Conservation (phyloP, 305 asterid species). For the Fraxinus angustifolia region DNA sequence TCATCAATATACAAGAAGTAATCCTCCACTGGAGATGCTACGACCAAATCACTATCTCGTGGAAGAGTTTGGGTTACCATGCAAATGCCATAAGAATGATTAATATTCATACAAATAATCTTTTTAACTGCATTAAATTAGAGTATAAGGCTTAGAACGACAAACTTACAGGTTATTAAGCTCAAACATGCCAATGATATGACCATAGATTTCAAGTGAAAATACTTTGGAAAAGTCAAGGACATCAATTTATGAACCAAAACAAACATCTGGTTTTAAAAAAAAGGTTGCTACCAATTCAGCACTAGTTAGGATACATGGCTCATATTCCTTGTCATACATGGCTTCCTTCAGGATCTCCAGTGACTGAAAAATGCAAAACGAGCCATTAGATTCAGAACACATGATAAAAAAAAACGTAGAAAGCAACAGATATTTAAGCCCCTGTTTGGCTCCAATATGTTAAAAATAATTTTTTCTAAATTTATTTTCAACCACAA, state of each 20-base stretch:
- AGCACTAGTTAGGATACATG: constrained; percentile 67
- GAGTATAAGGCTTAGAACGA: not conserved
- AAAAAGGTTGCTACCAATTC: constrained; percentile 24
- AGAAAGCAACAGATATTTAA: constrained; percentile 10
- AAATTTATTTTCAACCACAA: not conserved
- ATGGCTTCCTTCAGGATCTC: constrained; percentile 86
- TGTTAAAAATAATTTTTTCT: not conserved
- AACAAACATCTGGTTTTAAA: not conserved
- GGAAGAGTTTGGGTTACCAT: constrained; percentile 16
- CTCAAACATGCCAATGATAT: constrained; percentile 96
- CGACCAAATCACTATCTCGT: constrained; percentile 68
- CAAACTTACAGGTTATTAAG: constrained; percentile 89
- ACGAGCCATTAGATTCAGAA: constrained; percentile 23
- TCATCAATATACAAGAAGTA: constrained; percentile 82
- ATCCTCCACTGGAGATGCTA: constrained; percentile 84
- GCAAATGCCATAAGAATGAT: not conserved
- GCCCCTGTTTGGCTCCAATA: not conserved
- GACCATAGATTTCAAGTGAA: constrained; percentile 85
- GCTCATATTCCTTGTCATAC: constrained; percentile 70
- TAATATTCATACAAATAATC: not conserved
- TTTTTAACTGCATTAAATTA: constrained; percentile 8
- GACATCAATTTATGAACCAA: constrained; percentile 27
- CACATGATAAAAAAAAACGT: constrained; percentile 18
- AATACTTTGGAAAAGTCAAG: constrained; percentile 68
- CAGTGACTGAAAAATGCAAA: constrained; percentile 61